These are phyloP conservation scores for Lecanicillium sp. DNA, from an alignment of 2,329 filamentous ascomycete genomes.

Conservation along the genomic window DNA sequence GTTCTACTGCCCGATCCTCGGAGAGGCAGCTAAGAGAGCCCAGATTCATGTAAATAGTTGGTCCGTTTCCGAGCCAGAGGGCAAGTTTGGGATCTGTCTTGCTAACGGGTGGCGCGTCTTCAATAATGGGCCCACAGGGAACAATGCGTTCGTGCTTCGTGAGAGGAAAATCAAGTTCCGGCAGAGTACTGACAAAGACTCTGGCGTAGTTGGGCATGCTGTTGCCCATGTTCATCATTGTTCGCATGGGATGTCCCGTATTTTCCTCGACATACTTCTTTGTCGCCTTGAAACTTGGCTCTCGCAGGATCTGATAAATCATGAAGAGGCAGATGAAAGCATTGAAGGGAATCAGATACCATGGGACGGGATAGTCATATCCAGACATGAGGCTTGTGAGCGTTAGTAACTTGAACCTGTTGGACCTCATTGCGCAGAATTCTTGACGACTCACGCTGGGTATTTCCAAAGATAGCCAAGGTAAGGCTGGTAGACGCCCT, in stretches of 20 bases:
- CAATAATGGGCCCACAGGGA: constrained; percentile 42
- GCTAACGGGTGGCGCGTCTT: constrained; percentile 25
- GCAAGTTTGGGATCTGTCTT: constrained; percentile 34
- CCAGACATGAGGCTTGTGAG: constrained; percentile 35
- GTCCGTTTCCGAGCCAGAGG: constrained; percentile 34
- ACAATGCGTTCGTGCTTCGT: constrained; percentile 34
- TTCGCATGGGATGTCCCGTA: constrained; percentile 17
- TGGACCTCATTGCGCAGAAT: neutral
- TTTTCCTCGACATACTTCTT: constrained; percentile 15
- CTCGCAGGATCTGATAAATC: constrained; percentile 17
- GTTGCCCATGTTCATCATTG: constrained; percentile 19
- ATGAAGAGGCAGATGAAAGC: constrained; percentile 30
- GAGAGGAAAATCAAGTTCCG: constrained; percentile 35
- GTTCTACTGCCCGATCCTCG: constrained; percentile 30
- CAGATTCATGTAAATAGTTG: constrained; percentile 44
- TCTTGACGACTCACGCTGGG: constrained; percentile 29
- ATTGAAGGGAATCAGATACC: constrained; percentile 36
- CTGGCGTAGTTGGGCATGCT: constrained; percentile 16
- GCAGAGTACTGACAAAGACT: constrained; percentile 23
- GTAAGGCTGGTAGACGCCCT: constrained; percentile 32
- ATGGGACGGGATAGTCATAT: constrained; percentile 41
- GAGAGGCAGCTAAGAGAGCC: constrained; percentile 33
- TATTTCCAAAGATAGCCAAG: constrained; percentile 30
- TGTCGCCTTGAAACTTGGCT: constrained; percentile 11
- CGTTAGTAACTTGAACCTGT: neutral